Evolutionary conservation across 345 rosid species (phyloP), one percentile per base, ranked within the genome.

Genomic region (Moringa oleifera): DNA sequence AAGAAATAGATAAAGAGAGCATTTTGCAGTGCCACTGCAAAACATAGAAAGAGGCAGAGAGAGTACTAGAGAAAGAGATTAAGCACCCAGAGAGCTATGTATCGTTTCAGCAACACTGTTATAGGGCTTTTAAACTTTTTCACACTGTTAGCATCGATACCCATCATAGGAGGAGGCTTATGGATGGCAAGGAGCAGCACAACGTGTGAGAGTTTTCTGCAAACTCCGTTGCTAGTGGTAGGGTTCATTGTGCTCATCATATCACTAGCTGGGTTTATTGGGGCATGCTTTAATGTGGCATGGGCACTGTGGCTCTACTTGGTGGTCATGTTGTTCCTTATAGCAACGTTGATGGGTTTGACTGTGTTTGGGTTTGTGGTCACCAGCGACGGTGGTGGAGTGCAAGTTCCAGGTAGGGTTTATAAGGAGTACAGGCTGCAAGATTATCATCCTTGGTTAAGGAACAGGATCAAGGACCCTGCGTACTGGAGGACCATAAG

Each of bases 281-380:
- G 99, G n/a, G 93, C 96, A 20, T 94, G 99, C 33, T 94, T 88
- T 54, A 74, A 79, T 51, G 79, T 94, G 21, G 84, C 81, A 23
- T 94, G 90, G 87, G 86, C 84, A 20, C 97, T 94, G 12, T 91
- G 99, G 99, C 75, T 94, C 1, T 94, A 94, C 72, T 67, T 94
- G 55, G 83, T 87, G 57, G 87, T 88, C 64, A 88, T 94, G 97
- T 50, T 94, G 61, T 58, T 86, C 65, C 66, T 88, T n/a, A 87
- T 91, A 61, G 81, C 73, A 10, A 52, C 88, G 22, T 71, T 94
- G 7, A 77, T 87, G 82, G 87, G 66, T 16, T 57, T 94, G 45
- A 90, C 96, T 0, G 51, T 85, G 9, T 87, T 94, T 50, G 97
- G 99, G 18, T 85, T 94, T 57, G 76, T 81, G 21, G 97, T 94